Base-by-base conservation (phyloP, 768 basidiomycete genomes). In the Russula vinacea region DNA sequence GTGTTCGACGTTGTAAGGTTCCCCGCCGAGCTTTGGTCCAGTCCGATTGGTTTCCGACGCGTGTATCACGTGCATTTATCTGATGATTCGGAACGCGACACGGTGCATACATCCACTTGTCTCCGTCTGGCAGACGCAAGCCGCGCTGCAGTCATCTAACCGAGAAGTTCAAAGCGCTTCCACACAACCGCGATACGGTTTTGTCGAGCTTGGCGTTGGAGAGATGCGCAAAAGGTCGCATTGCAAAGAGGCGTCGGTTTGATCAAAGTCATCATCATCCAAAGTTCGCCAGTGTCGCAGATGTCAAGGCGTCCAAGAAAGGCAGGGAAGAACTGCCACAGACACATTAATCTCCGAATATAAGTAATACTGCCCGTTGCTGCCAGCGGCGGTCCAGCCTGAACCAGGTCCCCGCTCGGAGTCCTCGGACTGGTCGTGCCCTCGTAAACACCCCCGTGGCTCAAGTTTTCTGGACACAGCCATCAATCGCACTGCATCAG, bases 381-480 rank as follows among this genome's bases (percentile, higher is more conserved):
- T 14, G 93, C 98, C 66, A 89, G 89, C 71, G 85, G 84, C 40
- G 92, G 93, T 73, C 29, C n/a, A n/a, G n/a, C n/a, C n/a, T n/a
- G n/a, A n/a, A n/a, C n/a, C n/a, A n/a, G n/a, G n/a, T n/a, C n/a
- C n/a, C n/a, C n/a, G n/a, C n/a, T n/a, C n/a, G n/a, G n/a, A n/a
- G n/a, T n/a, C n/a, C n/a, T n/a, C 80, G 96, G 70, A 97, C 94
- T 35, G 95, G 98, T 76, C 79, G 96, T 54, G 90, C 94, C 8
- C 83, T 98, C 58, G 94, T 98, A 67, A 42, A 96, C 94, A 29
- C 29, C 29, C 0, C 96, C 96, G 0, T 97, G 94, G 88, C 88
- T 98, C 73, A 94, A 95, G 73, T 97, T 98, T 76, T 81, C 94
- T 98, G 95, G 94, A 96, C 9, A 98, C 80, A 92, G 92, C 70